phyloP scores from a whole-genome alignment of 495 filamentous ascomycete species.

The Daldinia bambusicola region DNA sequence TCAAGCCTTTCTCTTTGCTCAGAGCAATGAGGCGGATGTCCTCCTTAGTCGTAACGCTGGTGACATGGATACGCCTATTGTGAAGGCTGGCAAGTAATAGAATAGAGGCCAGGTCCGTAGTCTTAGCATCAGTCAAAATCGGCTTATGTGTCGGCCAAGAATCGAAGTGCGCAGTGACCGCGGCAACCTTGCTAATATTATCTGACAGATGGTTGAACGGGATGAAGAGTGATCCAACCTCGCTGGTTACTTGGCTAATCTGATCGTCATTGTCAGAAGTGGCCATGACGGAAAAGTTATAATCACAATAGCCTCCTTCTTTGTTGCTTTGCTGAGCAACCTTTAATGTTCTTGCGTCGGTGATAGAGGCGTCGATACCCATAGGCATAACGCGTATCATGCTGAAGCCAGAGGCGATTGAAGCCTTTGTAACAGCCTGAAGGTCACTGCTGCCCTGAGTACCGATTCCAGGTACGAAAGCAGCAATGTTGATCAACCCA shows the following conservation, averaged over 20 bases:
- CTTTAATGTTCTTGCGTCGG: slow-evolving; percentile 76
- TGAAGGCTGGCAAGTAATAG: slow-evolving; percentile 84
- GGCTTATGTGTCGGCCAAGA: slow-evolving; percentile 85
- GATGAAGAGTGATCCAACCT: slow-evolving; percentile 86
- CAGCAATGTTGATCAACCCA: slow-evolving; percentile 80
- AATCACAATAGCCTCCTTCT: slow-evolving; percentile 76
- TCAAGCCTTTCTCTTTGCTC: slow-evolving; percentile 83
- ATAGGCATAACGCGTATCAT: slow-evolving; percentile 88
- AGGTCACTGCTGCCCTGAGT: slow-evolving; percentile 74
- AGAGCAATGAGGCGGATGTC: slow-evolving; percentile 83
- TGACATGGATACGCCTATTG: slow-evolving; percentile 84
- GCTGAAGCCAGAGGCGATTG: slow-evolving; percentile 79
- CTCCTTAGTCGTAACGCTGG: slow-evolving; percentile 82
- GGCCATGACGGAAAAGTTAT: slow-evolving; percentile 85
- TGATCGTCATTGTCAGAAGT: slow-evolving; percentile 81
- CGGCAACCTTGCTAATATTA: slow-evolving; percentile 87
- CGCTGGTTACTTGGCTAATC: slow-evolving; percentile 74
- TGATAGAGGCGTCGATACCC: slow-evolving; percentile 76
- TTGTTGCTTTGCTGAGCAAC: slow-evolving; percentile 80
- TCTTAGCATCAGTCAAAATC: slow-evolving; percentile 86
- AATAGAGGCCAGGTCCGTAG: slow-evolving; percentile 82
- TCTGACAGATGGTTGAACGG: slow-evolving; percentile 88
- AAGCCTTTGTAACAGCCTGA: slow-evolving; percentile 75
- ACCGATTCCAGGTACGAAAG: slow-evolving; percentile 80
- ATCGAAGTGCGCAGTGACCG: slow-evolving; percentile 82